These are phyloP conservation scores for Claviceps pusilla DNA, from an alignment of 2,329 filamentous ascomycete species.

Conservation along the genomic window DNA sequence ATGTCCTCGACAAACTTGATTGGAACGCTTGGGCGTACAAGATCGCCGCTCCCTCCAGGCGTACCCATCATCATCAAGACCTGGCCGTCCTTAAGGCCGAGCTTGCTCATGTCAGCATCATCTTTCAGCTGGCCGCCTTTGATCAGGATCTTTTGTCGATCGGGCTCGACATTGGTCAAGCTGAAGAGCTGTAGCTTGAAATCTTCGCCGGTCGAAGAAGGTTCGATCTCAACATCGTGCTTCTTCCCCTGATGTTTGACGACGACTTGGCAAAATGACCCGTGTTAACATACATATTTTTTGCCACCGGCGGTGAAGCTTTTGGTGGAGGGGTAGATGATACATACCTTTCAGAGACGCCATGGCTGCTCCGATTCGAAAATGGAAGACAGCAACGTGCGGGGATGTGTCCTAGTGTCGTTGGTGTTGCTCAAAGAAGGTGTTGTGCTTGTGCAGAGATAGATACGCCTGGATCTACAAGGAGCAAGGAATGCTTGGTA, in stretches of 20 bases:
- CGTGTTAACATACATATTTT: constrained; percentile 8
- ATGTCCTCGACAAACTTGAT: constrained; percentile 93
- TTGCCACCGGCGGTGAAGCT: neutral
- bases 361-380: constrained; percentile 17
- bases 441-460: neutral
- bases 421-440: neutral
- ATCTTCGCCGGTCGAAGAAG: constrained; percentile 68
- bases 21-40: constrained; percentile 61
- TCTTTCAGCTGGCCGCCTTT: constrained; percentile 93
- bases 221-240: constrained; percentile 84
- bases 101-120: constrained; percentile 70
- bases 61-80: constrained; percentile 95
- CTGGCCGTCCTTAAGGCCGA: constrained; percentile 75
- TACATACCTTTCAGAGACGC: constrained; percentile 36
- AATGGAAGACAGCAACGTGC: neutral
- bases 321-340: constrained; percentile 7
- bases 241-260: constrained; percentile 94
- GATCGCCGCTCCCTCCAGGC: constrained; percentile 47
- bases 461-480: neutral
- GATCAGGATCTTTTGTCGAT: constrained; percentile 88
- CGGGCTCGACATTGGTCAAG: constrained; percentile 86
- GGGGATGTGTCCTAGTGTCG: neutral
- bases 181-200: constrained; percentile 95
- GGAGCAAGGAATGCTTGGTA: neutral
- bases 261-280: constrained; percentile 42